Evolutionary conservation across 2,329 filamentous ascomycete genomes (phyloP).

Genomic region (Paradendryphiella salina): DNA sequence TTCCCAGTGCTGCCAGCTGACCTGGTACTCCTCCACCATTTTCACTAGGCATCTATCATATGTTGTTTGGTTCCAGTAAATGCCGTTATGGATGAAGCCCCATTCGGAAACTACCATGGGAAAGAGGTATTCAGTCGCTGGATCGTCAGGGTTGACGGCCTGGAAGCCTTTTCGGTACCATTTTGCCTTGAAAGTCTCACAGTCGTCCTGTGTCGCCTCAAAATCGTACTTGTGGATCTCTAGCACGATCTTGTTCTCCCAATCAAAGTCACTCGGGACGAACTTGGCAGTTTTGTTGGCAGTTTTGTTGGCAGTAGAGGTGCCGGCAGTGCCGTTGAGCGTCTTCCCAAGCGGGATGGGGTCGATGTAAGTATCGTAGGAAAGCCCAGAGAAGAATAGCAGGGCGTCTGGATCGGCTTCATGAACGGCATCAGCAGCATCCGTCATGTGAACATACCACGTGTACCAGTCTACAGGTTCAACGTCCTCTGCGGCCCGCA

Average conservation of each 20-base stretch:
- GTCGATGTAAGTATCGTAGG: constrained; percentile 41
- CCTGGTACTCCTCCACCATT: constrained; percentile 39
- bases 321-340: constrained; percentile 35
- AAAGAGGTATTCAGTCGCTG: constrained; percentile 36
- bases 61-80: constrained; percentile 41
- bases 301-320: constrained; percentile 30
- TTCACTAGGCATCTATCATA: constrained; percentile 39
- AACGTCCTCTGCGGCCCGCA: constrained; percentile 27
- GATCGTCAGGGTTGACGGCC: constrained; percentile 34
- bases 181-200: constrained; percentile 38
- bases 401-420: constrained; percentile 31
- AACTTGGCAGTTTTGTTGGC: constrained; percentile 38
- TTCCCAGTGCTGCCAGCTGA: constrained; percentile 41
- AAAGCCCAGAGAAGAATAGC: constrained; percentile 42
- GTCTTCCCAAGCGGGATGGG: constrained; percentile 41
- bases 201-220: constrained; percentile 38
- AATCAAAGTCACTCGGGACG: constrained; percentile 29
- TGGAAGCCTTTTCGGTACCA: constrained; percentile 43
- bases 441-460: constrained; percentile 43
- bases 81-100: constrained; percentile 40
- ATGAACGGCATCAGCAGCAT: constrained; percentile 37
- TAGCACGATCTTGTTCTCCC: constrained; percentile 39
- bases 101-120: constrained; percentile 42
- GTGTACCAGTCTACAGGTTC: constrained; percentile 45
- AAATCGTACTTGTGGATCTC: constrained; percentile 45